Percentiles rank a stretch among this genome's conserved stretches.
Conservation (phyloP, 805 yeast species). For the Blastobotrys chiropterorum region DNA sequence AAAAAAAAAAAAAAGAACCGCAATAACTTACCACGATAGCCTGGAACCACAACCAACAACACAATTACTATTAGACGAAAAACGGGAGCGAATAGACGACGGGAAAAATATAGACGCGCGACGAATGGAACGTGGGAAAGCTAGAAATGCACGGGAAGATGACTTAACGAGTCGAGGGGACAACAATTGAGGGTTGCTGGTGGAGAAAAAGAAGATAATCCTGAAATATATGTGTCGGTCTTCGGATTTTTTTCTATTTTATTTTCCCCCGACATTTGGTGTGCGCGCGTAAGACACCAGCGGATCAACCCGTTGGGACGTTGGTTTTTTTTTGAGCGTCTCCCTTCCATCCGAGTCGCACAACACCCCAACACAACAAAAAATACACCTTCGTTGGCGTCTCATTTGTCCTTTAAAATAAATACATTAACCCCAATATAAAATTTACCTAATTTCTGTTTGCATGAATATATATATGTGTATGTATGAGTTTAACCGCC, state of each 20-base stretch:
- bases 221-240: not conserved
- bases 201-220: not conserved
- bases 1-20: no score
- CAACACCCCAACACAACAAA: not conserved
- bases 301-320: not conserved
- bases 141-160: not conserved
- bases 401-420: not conserved
- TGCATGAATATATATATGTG: not conserved
- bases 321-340: not conserved
- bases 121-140: not conserved
- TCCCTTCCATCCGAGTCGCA: not conserved
- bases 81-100: not conserved
- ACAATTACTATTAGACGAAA: no score
- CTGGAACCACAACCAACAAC: no score
- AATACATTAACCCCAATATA: constrained; percentile 3
- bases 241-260: not conserved
- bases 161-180: not conserved
- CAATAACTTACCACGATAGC: not conserved
- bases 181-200: not conserved
- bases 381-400: not conserved
- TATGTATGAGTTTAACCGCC: constrained; percentile 66
- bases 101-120: not conserved
- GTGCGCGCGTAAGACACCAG: no score
- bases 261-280: no score
- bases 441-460: constrained; percentile 3